phyloP scores from a whole-genome alignment of 2,329 filamentous ascomycete species.

The Hypomyces perniciosus region DNA sequence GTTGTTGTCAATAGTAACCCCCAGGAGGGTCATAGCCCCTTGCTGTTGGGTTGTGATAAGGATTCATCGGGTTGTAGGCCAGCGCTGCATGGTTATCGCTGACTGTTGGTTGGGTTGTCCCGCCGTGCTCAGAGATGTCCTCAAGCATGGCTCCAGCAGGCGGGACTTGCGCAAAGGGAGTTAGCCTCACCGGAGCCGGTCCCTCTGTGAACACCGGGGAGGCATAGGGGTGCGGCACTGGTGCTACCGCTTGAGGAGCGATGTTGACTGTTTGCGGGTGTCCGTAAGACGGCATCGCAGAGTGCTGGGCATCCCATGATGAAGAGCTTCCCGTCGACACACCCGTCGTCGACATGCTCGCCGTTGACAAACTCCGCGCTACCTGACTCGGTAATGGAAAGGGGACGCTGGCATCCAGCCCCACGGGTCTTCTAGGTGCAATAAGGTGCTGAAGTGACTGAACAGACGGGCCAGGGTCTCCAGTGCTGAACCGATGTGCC shows the following conservation, averaged over 20 bases:
- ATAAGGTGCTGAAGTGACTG: conserved; percentile 34
- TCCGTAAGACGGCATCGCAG: conserved; percentile 22
- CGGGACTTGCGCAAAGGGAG: background rate
- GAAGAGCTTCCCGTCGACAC: conserved; percentile 28
- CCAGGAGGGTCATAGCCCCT: conserved; percentile 4
- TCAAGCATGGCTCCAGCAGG: conserved; percentile 3
- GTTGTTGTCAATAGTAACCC: conserved; percentile 7
- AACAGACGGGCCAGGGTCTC: conserved; percentile 21
- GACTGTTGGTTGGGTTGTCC: conserved; percentile 3
- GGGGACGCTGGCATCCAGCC: conserved; percentile 22
- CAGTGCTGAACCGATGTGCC: conserved; percentile 15
- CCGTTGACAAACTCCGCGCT: conserved; percentile 28
- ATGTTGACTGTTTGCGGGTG: conserved; percentile 16
- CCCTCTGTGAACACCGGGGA: conserved; percentile 9
- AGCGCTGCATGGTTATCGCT: conserved; percentile 6
- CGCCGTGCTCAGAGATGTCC: conserved; percentile 7
- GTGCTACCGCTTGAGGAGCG: background rate
- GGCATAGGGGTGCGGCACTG: conserved; percentile 5
- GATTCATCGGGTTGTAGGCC: conserved; percentile 9
- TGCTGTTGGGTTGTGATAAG: conserved; percentile 8
- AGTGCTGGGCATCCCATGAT: conserved; percentile 27
- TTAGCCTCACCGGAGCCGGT: background rate
- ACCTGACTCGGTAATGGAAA: conserved; percentile 26
- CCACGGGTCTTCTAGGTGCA: conserved; percentile 28
- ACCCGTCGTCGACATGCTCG: conserved; percentile 28